Percentiles rank a stretch among this genome's conserved stretches.
Conservation (phyloP, 768 basidiomycete genomes). For the Tubosaeta sp. region DNA sequence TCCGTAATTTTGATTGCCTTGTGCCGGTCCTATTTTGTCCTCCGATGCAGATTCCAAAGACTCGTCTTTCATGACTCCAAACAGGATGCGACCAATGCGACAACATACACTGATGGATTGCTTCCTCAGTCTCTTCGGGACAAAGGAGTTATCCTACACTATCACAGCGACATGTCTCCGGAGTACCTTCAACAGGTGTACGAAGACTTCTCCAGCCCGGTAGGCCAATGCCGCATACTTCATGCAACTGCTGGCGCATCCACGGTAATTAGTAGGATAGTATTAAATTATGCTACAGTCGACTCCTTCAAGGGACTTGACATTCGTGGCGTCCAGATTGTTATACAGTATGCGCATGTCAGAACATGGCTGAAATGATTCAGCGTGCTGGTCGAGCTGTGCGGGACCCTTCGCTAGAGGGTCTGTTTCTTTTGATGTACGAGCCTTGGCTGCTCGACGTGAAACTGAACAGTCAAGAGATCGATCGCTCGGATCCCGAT, state of each 20-base stretch:
- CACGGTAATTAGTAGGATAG: no score
- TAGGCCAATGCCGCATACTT: slow-evolving; percentile 21
- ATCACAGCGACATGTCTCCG: slow-evolving; percentile 27
- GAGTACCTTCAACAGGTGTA: slow-evolving; percentile 21
- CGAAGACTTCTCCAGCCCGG: slow-evolving; percentile 12
- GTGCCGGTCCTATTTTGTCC: not conserved
- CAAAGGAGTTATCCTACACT: slow-evolving; percentile 20
- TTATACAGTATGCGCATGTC: not conserved
- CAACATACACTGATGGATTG: slow-evolving; percentile 1
- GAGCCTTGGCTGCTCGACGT: no score
- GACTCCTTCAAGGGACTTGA: not conserved
- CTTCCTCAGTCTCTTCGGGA: slow-evolving; percentile 9
- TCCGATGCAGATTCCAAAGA: slow-evolving; percentile 5
- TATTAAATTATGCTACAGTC: not conserved
- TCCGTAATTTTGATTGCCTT: not conserved
- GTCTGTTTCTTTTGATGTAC: no score
- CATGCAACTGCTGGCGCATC: slow-evolving; percentile 23
- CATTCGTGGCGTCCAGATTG: not conserved
- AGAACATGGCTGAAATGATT: slow-evolving; percentile 1
- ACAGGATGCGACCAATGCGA: slow-evolving; percentile 4
- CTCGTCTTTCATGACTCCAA: slow-evolving; percentile 16
- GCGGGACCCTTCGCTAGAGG: no score
- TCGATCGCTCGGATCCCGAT: no score
- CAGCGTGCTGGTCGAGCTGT: no score
- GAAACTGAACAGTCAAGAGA: no score